Conservation (phyloP, 768 basidiomycete species). For the Termitomyces sp. region DNA sequence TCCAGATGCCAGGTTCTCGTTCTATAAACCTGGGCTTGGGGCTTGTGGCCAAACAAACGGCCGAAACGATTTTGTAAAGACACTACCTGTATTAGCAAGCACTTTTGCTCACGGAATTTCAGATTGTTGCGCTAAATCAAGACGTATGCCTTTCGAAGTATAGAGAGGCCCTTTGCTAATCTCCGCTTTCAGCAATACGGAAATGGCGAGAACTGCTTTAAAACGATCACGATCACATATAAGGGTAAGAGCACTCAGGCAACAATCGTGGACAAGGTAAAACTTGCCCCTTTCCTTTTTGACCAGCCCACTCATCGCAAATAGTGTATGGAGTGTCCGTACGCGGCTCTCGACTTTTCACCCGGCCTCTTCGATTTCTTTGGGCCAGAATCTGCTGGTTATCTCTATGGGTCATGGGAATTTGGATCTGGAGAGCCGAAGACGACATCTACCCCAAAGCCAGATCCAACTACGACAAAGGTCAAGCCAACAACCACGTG, state of each 20-base stretch:
- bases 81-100: neutral
- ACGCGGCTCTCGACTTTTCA: conserved; percentile 46
- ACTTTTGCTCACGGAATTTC: neutral
- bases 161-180: neutral
- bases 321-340: conserved; percentile 48
- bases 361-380: conserved; percentile 47
- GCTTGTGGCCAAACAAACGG: conserved; percentile 41
- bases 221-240: conserved; percentile 46
- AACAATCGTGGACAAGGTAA: conserved; percentile 45
- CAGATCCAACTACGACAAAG: conserved; percentile 17
- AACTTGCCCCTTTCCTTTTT: conserved; percentile 1
- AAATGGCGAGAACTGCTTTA: conserved; percentile 33
- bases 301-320: neutral
- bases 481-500: conserved; percentile 13
- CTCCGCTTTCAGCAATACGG: conserved; percentile 14
- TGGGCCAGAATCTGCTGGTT: conserved; percentile 30
- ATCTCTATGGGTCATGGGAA: conserved; percentile 42
- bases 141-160: conserved; percentile 3
- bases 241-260: conserved; percentile 38
- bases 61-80: conserved; percentile 35
- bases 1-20: conserved; percentile 22
- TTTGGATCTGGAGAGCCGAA: conserved; percentile 19
- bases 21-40: conserved; percentile 30
- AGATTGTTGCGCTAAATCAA: conserved; percentile 41
- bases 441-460: conserved; percentile 12